phyloP scores from a whole-genome alignment of 768 basidiomycete genomes.

The Suillus brevipes region DNA sequence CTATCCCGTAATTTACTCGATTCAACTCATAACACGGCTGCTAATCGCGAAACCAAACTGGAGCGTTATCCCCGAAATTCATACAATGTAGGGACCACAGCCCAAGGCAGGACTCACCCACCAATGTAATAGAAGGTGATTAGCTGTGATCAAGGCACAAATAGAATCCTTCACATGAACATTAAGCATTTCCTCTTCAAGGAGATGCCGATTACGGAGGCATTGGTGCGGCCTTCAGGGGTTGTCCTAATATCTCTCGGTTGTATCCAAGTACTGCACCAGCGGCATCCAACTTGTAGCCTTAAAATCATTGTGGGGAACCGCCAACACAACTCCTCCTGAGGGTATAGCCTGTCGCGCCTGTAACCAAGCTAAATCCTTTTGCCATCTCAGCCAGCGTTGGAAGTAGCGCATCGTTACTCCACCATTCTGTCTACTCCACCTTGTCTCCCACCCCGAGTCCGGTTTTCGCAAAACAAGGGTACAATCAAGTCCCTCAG shows the following conservation, averaged over 20 bases:
- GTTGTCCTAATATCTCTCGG: not conserved
- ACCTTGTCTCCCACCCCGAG: not conserved
- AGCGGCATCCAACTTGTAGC: not conserved
- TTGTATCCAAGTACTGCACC: not conserved
- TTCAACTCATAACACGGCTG: not conserved
- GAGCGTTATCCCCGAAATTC: not conserved
- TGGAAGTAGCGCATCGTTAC: not conserved
- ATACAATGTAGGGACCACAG: too few relatives aligned
- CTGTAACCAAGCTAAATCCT: not conserved
- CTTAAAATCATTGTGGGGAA: conserved; percentile 1
- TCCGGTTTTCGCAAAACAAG: not conserved
- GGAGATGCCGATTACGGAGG: not conserved
- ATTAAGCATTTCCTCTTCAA: not conserved
- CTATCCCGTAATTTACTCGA: not conserved
- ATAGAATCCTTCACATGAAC: conserved; percentile 2
- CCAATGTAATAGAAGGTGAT: not conserved
- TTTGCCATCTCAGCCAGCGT: not conserved
- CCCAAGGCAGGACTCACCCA: too few relatives aligned
- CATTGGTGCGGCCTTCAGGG: not conserved
- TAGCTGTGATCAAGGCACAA: conserved; percentile 5
- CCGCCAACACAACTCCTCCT: not conserved
- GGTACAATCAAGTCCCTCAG: not conserved
- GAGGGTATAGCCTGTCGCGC: not conserved
- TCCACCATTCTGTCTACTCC: not conserved
- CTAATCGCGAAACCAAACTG: not conserved